Base-by-base conservation (phyloP, 2,329 filamentous ascomycete genomes). In the Aspergillus novoparasiticus region DNA sequence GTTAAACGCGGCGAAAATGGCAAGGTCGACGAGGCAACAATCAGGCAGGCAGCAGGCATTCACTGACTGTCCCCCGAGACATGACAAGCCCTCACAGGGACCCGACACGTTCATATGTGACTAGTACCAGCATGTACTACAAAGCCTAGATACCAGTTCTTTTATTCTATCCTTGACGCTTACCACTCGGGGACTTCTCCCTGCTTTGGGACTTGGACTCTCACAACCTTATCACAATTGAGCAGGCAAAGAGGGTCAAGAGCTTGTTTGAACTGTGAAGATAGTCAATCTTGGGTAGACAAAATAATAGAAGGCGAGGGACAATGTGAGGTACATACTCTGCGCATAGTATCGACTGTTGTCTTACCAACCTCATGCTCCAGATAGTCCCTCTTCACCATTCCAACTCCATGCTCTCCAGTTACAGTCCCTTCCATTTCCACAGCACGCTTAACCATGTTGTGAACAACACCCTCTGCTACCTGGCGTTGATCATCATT, bases 341-440 rank as follows among this genome's bases (percentile, higher is more conserved):
- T 85, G 69, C 87, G 82, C 89, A 90, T 90, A 41, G 87, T 77
- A 76, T 88, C 86, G 26, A 90, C 86, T 1, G 87, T 87, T 28
- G 78, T 76, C 64, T 83, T 76, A 0, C 88, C 87, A 57, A 90
- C 72, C 72, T 91, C 89, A 72, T 90, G 86, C 50, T 81, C 77
- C 23, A 88, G 75, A 71, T 88, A 88, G 69, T 90, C 89, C 63
- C 89, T 83, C 76, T 91, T 91, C 43, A 90, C 86, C 11, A 91
- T 79, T 2, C 89, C 89, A 53, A 91, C 87, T 26, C 89, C 89
- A 73, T 91, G 89, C 72, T 91, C 89, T 26, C 89, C 89, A 11
- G 89, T 90, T 1, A 90, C 89, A 0, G 89, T 92, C 30, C 89
- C 89, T 70, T 91, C 89, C 81, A 90, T 84, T 71, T 89, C 87